Base-by-base conservation (phyloP, 129 eudicot genomes). In the carrot (Daucus carota) region DNA sequence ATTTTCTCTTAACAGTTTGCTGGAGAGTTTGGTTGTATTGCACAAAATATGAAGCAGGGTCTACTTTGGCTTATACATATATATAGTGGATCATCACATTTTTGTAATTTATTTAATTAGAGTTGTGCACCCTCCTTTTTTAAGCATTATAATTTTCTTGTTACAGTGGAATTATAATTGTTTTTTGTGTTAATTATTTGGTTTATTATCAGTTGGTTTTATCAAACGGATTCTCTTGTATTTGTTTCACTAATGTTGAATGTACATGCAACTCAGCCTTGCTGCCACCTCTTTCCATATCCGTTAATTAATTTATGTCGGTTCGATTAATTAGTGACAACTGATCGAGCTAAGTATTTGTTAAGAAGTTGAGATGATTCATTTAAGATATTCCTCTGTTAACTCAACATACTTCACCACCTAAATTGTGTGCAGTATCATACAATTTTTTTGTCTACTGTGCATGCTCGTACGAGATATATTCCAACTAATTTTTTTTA, bases 51-150 rank as follows among this genome's bases (percentile, higher is more conserved):
- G 70, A 70, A 10, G 7, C 28, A 24, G 69, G 26, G 75, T 84
- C 79, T 83, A 73, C 76, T 80, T 84, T 77, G 80, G 87, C 84
- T 80, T 83, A 44, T 76, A 34, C 60, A 65, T 11, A 68, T 71
- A 77, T 84, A 77, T 77, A 84, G 50, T 43, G 75, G 63, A 62
- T 73, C 14, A 67, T 73, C 75, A 57, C 67, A 62, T 65, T 72
- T 65, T 67, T 34, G n/a, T 33, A 31, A 24, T n/a, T 57, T n/a
- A 9, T 57, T n/a, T 57, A n/a, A 57, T 57, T 15, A n/a, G 31
- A 57, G 31, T 6, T 57, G 31, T 24, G 65, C 65, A 6, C 0
- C 31, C 31, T n/a, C 65, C 32, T 9, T 57, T 57, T 24, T 9
- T 57, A n/a, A 54, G 65, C 65, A 57, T 57, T 57, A n/a, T 57